Conservation (phyloP, 2,329 filamentous ascomycete species). For the Claviceps arundinis region DNA sequence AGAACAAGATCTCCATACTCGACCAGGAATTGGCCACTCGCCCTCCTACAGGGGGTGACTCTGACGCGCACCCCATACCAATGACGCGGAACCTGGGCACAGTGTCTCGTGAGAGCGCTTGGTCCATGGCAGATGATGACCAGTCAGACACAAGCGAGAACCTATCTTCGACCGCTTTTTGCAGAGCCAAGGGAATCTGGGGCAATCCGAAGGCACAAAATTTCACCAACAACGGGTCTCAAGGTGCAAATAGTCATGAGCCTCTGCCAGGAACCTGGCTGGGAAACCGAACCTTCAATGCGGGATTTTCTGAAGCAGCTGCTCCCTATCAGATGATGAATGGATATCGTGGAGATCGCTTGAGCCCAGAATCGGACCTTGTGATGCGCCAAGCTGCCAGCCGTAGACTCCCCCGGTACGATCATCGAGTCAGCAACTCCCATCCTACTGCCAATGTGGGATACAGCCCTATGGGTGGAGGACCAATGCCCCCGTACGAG, state of each 20-base stretch:
- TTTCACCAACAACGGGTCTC: slow-evolving; percentile 21
- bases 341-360: slow-evolving; percentile 30
- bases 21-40: slow-evolving; percentile 57
- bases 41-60: slow-evolving; percentile 40
- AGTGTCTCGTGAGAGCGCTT: slow-evolving; percentile 29
- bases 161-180: slow-evolving; percentile 36
- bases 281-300: slow-evolving; percentile 25
- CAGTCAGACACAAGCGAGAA: slow-evolving; percentile 45
- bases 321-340: slow-evolving; percentile 25
- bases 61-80: slow-evolving; percentile 12
- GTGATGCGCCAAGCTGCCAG: slow-evolving; percentile 27
- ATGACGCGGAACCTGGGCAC: slow-evolving; percentile 10
- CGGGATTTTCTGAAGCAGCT: slow-evolving; percentile 27
- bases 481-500: slow-evolving; percentile 21
- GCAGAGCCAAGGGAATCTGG: slow-evolving; percentile 44
- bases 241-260: slow-evolving; percentile 21
- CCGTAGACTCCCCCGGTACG: slow-evolving; percentile 34
- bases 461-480: slow-evolving; percentile 19
- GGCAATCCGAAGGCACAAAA: slow-evolving; percentile 28
- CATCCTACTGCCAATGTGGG: slow-evolving; percentile 19
- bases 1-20: slow-evolving; percentile 56
- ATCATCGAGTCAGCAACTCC: slow-evolving; percentile 27
- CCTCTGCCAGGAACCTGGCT: slow-evolving; percentile 31
- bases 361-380: slow-evolving; percentile 36
- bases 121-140: slow-evolving; percentile 40